Evolutionary conservation across 2,329 filamentous ascomycete genomes (phyloP), one percentile per base, ranked within the genome.

Genomic region (Shiraia bambusicola): DNA sequence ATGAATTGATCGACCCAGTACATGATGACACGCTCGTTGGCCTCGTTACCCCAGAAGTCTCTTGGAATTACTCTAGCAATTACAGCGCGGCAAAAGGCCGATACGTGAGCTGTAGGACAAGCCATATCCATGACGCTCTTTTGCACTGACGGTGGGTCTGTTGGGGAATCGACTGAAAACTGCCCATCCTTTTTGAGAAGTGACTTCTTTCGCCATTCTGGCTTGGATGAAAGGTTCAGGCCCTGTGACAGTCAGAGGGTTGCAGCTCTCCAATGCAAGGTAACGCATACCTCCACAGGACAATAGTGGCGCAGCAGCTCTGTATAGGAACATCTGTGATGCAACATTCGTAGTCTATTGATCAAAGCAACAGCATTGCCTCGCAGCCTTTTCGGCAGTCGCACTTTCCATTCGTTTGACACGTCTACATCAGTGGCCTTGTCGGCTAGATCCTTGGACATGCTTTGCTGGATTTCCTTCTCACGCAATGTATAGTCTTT

Each of bases 401-500:
- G 59, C 12, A 14, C 65, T 42, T 49, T 65, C 50, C 75, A 69
- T 49, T 67, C 74, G 3, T 28, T 15, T 1, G 57, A 37, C 8
- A 52, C 47, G 16, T 56, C 45, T 14, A 43, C 28, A 9, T 52
- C 28, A 62, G 39, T 53, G 2, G 39, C 44, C 16, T 42, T 50
- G 14, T 50, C 49, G 13, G 52, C 45, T 11, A 53, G 28, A 3
- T 56, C 46, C 31, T 50, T 54, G 15, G 43, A 55, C 58, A 64
- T 58, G 16, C 26, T 47, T 42, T 61, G 53, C 25, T 61, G 45
- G 13, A 96, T 92, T 60, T 97, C 92, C 9, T 87, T 79, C 59
- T 97, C 92, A 13, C 92, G 83, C 9, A 89, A 66, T 0, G 86
- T 91, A 62, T 95, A 95, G 65, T 95, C 90, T 59, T 88, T 87